These are phyloP conservation scores for Rhododendron vialii DNA, from an alignment of 148 eudicot species.

Conservation along the genomic window DNA sequence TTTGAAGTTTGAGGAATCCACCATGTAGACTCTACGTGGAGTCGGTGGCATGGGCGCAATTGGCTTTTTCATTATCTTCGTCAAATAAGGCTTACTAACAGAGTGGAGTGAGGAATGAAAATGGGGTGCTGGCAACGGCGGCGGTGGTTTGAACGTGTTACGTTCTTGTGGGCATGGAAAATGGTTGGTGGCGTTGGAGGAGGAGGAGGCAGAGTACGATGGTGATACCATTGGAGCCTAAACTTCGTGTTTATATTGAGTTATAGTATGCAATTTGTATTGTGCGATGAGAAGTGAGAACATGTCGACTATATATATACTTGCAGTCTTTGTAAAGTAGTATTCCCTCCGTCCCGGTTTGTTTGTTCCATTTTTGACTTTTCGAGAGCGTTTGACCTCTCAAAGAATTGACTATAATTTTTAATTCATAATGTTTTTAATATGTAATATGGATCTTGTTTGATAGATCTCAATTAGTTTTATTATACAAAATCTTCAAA, in stretches of 20 bases:
- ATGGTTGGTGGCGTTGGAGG: neutral
- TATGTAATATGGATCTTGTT: no score
- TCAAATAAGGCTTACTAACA: conserved; percentile 5
- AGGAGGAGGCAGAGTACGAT: conserved; percentile 5
- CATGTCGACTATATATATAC: neutral
- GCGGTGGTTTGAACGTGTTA: neutral
- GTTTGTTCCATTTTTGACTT: no score
- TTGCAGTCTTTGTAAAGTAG: neutral
- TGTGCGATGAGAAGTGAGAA: neutral
- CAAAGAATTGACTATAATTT: no score
- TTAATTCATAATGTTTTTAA: no score
- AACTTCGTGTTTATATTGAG: neutral
- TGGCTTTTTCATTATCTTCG: conserved; percentile 21
- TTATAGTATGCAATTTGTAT: neutral
- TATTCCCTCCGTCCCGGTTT: no score
- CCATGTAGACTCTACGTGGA: conserved; percentile 58
- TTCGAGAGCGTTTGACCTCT: no score
- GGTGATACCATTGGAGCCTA: conserved; percentile 4
- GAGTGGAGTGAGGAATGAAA: conserved; percentile 19
- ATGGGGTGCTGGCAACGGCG: neutral
- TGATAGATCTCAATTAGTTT: no score
- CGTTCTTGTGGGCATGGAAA: neutral
- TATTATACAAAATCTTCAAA: no score
- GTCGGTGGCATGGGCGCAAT: conserved; percentile 30
- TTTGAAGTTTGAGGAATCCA: conserved; percentile 51